Percentiles rank a stretch among this genome's conserved stretches.
Conservation (phyloP, 345 rosid species). For the Eucalyptus marginata region DNA sequence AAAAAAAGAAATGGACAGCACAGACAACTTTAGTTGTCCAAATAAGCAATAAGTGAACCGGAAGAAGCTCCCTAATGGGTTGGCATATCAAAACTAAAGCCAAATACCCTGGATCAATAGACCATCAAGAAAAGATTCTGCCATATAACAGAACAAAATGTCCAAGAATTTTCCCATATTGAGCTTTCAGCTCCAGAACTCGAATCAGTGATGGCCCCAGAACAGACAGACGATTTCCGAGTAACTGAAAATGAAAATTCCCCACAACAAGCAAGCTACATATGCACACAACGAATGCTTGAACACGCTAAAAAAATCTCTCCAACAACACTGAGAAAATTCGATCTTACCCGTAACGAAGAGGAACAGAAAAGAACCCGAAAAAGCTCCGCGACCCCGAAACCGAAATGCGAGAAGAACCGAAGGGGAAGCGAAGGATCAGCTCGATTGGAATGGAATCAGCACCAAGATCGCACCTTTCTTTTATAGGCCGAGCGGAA, state of each 20-base stretch:
- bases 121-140: neutral
- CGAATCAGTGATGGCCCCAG: neutral
- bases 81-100: neutral
- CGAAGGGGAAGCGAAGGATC: neutral
- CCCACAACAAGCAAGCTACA: neutral
- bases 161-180: neutral
- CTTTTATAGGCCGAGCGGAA: conserved; percentile 17
- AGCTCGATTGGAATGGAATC: neutral
- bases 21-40: neutral
- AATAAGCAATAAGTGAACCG: neutral
- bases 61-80: neutral
- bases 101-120: neutral
- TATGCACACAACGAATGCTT: neutral
- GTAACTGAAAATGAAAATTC: neutral
- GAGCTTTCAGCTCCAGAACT: neutral
- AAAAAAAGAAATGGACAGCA: neutral
- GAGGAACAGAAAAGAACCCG: neutral
- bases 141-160: neutral
- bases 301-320: neutral
- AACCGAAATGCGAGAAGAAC: neutral
- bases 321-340: neutral
- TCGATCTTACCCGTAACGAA: neutral
- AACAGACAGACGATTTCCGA: neutral
- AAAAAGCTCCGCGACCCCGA: conserved; percentile 7
- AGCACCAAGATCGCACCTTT: neutral